These are phyloP conservation scores for Dendrobium huoshanense DNA, from an alignment of 106 monocot species.

Conservation along the genomic window DNA sequence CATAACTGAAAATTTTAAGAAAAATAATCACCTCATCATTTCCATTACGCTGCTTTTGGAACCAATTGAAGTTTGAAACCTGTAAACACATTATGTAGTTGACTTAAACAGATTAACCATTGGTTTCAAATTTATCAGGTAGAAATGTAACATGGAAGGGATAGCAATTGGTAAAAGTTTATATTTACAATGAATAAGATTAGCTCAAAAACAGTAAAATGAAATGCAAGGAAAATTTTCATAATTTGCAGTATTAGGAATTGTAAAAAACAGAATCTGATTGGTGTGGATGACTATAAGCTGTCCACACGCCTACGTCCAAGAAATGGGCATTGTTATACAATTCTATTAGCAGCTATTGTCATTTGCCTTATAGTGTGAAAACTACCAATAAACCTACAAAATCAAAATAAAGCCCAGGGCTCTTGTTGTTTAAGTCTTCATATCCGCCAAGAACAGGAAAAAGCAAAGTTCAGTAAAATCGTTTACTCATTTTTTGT, in stretches of 20 bases:
- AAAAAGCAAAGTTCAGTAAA: not conserved
- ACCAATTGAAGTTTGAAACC: slow-evolving; percentile 92
- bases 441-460: not conserved
- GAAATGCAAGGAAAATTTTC: not conserved
- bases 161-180: not conserved
- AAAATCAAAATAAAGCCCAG: not conserved
- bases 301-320: not conserved
- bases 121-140: not conserved
- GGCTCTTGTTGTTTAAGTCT: not conserved
- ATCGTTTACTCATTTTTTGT: not conserved
- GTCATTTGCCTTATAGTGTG: not conserved
- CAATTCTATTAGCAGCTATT: not conserved
- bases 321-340: not conserved
- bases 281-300: not conserved
- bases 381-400: not conserved
- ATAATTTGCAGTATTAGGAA: not conserved
- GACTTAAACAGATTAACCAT: not conserved
- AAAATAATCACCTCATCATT: slow-evolving; percentile 72
- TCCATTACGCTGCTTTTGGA: slow-evolving; percentile 80
- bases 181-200: not conserved
- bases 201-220: not conserved
- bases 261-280: not conserved
- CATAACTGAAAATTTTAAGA: not conserved
- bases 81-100: slow-evolving; percentile 11
- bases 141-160: too few relatives aligned